Evolutionary conservation across 1,284 basidiomycete species (phyloP).

Genomic region (Trichosporon sp.): DNA sequence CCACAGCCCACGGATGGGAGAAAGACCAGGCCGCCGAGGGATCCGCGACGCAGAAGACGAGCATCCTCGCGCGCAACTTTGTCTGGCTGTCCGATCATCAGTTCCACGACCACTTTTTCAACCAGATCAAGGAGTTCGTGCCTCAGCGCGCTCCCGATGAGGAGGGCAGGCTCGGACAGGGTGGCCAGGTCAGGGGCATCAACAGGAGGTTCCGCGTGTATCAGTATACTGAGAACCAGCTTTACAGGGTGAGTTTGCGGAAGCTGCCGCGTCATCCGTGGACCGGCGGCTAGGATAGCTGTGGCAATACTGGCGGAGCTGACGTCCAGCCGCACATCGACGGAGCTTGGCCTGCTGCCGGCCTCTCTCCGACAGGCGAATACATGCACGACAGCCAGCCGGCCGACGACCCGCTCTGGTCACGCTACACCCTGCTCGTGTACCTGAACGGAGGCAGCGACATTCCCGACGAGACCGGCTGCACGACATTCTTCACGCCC

Average conservation of each 20-base stretch:
- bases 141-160: slow-evolving; percentile 50
- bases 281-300: too few relatives aligned
- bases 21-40: slow-evolving; percentile 62
- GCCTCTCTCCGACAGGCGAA: slow-evolving; percentile 58
- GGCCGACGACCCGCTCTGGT: slow-evolving; percentile 56
- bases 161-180: slow-evolving; percentile 38
- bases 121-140: slow-evolving; percentile 58
- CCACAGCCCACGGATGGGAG: slow-evolving; percentile 60
- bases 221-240: slow-evolving; percentile 60
- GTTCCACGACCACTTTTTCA: slow-evolving; percentile 59
- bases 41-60: slow-evolving; percentile 57
- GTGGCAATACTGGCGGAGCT: background rate
- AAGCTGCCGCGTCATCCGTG: too few relatives aligned
- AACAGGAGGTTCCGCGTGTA: slow-evolving; percentile 63
- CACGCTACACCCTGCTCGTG: slow-evolving; percentile 62
- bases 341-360: slow-evolving; percentile 64
- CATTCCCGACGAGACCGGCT: slow-evolving; percentile 58
- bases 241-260: slow-evolving; percentile 57
- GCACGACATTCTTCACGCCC: slow-evolving; percentile 64
- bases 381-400: slow-evolving; percentile 62
- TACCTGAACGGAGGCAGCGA: slow-evolving; percentile 60
- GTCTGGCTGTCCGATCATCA: slow-evolving; percentile 62
- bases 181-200: slow-evolving; percentile 61
- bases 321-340: slow-evolving; percentile 59
- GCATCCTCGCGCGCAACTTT: slow-evolving; percentile 61